A percentile compares a stretch with the other conserved stretches of the same genome.
These are phyloP conservation scores for Neurospora sp. DNA, from an alignment of 2,329 filamentous ascomycete genomes.

Conservation along the genomic window DNA sequence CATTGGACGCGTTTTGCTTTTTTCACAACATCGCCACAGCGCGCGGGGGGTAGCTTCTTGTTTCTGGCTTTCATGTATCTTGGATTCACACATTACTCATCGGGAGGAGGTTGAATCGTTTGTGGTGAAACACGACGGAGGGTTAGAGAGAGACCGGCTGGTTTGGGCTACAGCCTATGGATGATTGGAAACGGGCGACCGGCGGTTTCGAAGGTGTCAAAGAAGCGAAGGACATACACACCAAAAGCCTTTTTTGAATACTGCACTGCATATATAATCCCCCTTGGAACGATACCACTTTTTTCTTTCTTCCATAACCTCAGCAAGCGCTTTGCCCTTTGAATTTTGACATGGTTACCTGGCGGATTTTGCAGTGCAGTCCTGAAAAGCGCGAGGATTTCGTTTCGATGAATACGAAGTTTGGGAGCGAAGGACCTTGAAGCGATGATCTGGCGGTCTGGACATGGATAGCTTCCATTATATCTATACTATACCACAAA, in stretches of 20 bases:
- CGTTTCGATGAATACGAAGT: background rate
- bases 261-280: background rate
- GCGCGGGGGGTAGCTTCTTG: background rate
- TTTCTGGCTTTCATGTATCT: background rate
- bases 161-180: background rate
- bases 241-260: background rate
- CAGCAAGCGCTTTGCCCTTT: background rate
- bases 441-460: background rate
- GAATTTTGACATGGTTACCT: background rate
- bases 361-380: background rate
- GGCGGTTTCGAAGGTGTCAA: background rate
- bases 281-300: background rate
- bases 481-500: background rate
- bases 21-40: background rate
- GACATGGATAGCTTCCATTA: background rate
- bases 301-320: background rate
- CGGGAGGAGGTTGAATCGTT: background rate
- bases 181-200: background rate
- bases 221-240: background rate
- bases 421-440: background rate
- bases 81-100: background rate
- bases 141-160: background rate
- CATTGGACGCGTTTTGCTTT: conserved; percentile 7
- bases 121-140: background rate
- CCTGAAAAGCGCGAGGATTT: background rate